phyloP scores from a whole-genome alignment of 805 yeast genomes.

The Pichia deserticola region DNA sequence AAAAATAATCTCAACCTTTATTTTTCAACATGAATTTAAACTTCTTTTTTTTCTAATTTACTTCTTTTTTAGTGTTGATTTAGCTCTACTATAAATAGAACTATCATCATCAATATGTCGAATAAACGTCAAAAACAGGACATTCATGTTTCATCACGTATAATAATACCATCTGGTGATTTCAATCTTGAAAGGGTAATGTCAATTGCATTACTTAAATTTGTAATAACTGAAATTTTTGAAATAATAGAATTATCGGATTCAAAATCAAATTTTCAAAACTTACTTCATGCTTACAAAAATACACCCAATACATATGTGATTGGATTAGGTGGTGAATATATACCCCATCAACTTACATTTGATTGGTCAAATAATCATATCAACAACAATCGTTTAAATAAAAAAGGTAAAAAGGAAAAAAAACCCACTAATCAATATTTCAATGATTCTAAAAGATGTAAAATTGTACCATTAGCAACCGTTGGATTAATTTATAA shows the following conservation, averaged over 20 bases:
- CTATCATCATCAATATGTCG: not conserved
- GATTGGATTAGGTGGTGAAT: not conserved
- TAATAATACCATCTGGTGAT: slow-evolving; percentile 1
- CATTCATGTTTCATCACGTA: no score
- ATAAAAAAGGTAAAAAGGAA: not conserved
- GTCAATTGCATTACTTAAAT: not conserved
- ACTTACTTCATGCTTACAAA: not conserved
- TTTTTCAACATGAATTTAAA: no score
- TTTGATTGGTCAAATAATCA: slow-evolving; percentile 2
- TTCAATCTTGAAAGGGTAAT: not conserved
- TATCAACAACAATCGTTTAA: not conserved
- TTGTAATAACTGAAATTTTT: not conserved
- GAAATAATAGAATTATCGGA: not conserved
- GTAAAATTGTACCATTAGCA: slow-evolving; percentile 34
- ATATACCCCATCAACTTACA: not conserved
- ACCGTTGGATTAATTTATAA: slow-evolving; percentile 91
- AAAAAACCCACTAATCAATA: not conserved
- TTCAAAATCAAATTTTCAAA: not conserved
- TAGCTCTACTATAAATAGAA: no score
- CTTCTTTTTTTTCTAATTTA: not conserved
- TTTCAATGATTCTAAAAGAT: slow-evolving; percentile 3
- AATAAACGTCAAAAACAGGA: no score
- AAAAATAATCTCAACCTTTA: no score
- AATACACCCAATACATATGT: not conserved
- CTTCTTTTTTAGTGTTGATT: no score